Conservation (phyloP, 176 grass and related monocot species). For the Ampelocalamus luodianensis region DNA sequence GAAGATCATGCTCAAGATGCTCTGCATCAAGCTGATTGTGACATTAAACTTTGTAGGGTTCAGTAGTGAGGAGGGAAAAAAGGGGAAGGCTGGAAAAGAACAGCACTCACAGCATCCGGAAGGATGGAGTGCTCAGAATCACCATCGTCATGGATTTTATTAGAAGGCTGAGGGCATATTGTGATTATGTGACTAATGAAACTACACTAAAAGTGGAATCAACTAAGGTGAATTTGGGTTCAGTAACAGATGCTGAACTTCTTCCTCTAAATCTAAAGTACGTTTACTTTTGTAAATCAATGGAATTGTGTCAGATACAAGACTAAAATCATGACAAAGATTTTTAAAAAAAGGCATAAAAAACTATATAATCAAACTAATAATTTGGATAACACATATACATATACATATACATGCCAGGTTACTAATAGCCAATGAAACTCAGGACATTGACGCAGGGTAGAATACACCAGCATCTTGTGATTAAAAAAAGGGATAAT, state of each 20-base stretch:
- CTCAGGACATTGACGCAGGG: constrained; percentile 3
- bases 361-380: constrained; percentile 27
- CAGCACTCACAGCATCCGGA: constrained; percentile 71
- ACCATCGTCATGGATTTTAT: constrained; percentile 55
- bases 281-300: constrained; percentile 20
- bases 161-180: constrained; percentile 61
- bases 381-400: constrained; percentile 1
- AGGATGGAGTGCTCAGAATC: constrained; percentile 53
- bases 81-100: constrained; percentile 46
- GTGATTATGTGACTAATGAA: constrained; percentile 35
- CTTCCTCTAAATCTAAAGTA: neutral
- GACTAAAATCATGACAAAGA: constrained; percentile 32
- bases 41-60: constrained; percentile 64
- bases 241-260: neutral
- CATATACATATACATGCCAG: neutral
- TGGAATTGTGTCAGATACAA: constrained; percentile 3
- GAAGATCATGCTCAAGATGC: constrained; percentile 74
- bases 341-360: neutral
- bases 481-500: constrained; percentile 34
- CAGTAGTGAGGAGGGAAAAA: constrained; percentile 36
- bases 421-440: constrained; percentile 20
- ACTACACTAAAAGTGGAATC: constrained; percentile 38
- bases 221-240: constrained; percentile 34
- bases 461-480: constrained; percentile 48
- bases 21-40: constrained; percentile 61